A percentile compares a stretch with the other conserved stretches of the same genome.
Conservation (phyloP, 2,329 filamentous ascomycete species). For the Paracorniculantispora psalliotae region DNA sequence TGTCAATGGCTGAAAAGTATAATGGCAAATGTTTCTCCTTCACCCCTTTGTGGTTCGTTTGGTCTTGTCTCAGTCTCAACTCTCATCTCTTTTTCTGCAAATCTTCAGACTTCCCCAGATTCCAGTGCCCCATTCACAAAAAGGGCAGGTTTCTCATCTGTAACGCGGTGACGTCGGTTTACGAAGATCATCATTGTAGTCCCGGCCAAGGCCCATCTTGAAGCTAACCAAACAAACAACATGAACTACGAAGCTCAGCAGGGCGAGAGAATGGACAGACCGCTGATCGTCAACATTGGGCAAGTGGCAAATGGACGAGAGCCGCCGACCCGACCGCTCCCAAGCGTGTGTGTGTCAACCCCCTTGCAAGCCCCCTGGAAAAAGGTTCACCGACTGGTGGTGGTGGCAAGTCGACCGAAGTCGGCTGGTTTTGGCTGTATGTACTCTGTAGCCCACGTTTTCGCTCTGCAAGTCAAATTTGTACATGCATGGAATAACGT, state of each 20-base stretch:
- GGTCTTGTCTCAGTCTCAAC: not conserved
- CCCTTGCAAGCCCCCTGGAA: not conserved
- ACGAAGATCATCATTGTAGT: not conserved
- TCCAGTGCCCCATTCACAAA: not conserved
- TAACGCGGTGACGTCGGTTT: not conserved
- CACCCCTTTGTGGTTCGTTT: not conserved
- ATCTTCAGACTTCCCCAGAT: constrained; percentile 9
- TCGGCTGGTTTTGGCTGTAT: not conserved
- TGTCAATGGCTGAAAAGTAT: not conserved
- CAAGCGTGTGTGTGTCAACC: no score
- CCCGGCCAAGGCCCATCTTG: not conserved
- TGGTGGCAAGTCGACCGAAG: not conserved
- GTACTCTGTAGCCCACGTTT: no score
- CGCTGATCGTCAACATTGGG: constrained; percentile 2
- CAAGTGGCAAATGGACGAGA: not conserved
- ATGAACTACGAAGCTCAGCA: no score
- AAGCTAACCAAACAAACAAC: not conserved
- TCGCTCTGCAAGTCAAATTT: not conserved
- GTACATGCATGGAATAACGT: not conserved
- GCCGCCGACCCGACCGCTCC: not conserved
- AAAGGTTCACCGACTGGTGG: constrained; percentile 3
- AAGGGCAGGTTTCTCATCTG: not conserved
- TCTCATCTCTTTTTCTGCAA: not conserved
- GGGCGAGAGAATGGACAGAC: not conserved
- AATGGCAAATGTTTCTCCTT: not conserved